These are phyloP conservation scores for Pythium brassicae DNA, from an alignment of 352 stramenopile genomes.

Conservation along the genomic window DNA sequence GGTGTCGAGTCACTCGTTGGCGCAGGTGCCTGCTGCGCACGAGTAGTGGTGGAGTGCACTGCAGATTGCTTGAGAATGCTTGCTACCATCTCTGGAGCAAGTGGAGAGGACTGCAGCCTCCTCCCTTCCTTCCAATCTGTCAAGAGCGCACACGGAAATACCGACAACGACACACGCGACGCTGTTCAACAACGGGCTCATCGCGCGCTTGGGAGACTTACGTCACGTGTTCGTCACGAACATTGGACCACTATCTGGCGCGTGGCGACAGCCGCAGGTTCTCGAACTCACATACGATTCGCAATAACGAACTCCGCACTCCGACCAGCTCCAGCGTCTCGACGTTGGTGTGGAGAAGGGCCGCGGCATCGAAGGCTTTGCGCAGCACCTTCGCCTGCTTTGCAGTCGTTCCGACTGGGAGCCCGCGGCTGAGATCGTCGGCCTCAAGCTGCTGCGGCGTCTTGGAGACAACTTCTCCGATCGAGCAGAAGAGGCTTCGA, in stretches of 20 bases:
- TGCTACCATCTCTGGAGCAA: too few relatives aligned
- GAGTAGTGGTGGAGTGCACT: too few relatives aligned
- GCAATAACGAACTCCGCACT: constrained; percentile 27
- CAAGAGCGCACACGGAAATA: too few relatives aligned
- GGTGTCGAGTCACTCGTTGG: not conserved
- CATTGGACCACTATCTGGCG: not conserved
- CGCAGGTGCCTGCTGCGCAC: not conserved
- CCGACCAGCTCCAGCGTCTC: constrained; percentile 38
- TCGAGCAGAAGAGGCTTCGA: constrained; percentile 52
- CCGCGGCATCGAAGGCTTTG: constrained; percentile 20
- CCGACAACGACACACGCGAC: too few relatives aligned
- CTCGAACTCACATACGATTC: constrained; percentile 45
- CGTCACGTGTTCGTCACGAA: too few relatives aligned
- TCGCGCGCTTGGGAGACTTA: too few relatives aligned
- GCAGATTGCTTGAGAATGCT: too few relatives aligned
- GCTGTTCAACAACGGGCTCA: too few relatives aligned
- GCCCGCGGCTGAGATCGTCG: constrained; percentile 41
- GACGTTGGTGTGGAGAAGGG: constrained; percentile 25
- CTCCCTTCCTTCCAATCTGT: too few relatives aligned
- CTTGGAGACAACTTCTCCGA: constrained; percentile 46
- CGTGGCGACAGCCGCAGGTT: constrained; percentile 23
- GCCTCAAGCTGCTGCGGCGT: constrained; percentile 50
- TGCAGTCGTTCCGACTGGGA: constrained; percentile 33
- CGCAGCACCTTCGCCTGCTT: constrained; percentile 16
- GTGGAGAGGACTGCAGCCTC: too few relatives aligned